These are phyloP conservation scores for Chlamydomonas sphaeroides DNA, from an alignment of 139 green algal species.

Conservation along the genomic window DNA sequence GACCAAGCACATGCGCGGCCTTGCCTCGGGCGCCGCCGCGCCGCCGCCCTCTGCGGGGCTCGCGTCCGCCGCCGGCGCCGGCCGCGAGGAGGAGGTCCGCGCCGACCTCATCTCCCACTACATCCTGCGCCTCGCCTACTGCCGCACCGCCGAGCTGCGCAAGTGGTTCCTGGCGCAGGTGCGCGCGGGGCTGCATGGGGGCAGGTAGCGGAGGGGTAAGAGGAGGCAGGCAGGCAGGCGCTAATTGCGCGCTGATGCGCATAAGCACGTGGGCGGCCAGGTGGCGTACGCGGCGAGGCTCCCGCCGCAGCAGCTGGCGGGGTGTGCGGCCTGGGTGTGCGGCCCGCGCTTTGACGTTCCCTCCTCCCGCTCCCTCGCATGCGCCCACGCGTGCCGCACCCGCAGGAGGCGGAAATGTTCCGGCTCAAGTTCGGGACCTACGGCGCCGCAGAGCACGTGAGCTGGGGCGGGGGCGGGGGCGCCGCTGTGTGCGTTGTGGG, in stretches of 20 bases:
- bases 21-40: neutral
- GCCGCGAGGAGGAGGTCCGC: conserved; percentile 54
- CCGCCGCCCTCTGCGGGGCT: neutral
- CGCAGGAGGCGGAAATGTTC: conserved; percentile 89
- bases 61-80: neutral
- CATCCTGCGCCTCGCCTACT: conserved; percentile 95
- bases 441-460: conserved; percentile 42
- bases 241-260: too few relatives aligned
- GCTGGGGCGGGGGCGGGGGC: neutral
- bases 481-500: too few relatives aligned
- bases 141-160: conserved; percentile 87
- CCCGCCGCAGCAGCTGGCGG: too few relatives aligned
- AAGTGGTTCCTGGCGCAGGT: conserved; percentile 86
- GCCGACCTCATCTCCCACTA: conserved; percentile 88
- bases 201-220: too few relatives aligned
- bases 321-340: too few relatives aligned
- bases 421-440: conserved; percentile 59
- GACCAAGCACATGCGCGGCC: conserved; percentile 23
- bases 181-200: too few relatives aligned
- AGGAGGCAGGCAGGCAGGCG: too few relatives aligned
- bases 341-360: too few relatives aligned
- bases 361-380: too few relatives aligned
- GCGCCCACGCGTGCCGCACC: too few relatives aligned
- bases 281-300: too few relatives aligned
- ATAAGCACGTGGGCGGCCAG: too few relatives aligned